These are phyloP conservation scores for Eurotiales sp. DNA, from an alignment of 2,329 filamentous ascomycete species.

Conservation along the genomic window DNA sequence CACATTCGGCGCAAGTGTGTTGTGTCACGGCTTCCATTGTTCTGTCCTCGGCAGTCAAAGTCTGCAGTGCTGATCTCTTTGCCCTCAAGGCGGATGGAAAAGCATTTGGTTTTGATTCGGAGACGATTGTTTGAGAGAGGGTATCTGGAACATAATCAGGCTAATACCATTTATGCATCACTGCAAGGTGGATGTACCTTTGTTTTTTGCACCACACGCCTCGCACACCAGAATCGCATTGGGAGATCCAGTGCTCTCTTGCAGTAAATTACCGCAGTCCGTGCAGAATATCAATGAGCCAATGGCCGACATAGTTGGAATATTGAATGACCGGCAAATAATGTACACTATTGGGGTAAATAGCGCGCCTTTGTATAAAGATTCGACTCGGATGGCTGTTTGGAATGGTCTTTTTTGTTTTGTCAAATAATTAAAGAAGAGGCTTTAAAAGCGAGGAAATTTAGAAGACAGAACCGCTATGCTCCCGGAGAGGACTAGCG, in stretches of 20 bases:
- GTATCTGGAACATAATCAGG: constrained; percentile 53
- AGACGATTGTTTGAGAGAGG: constrained; percentile 70
- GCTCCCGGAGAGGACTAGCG: constrained; percentile 2
- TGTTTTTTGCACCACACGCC: constrained; percentile 79
- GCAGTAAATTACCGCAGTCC: constrained; percentile 86
- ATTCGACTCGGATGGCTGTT: neutral
- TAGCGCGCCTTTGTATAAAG: too few species aligned
- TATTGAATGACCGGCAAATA: too few species aligned
- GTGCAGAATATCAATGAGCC: constrained; percentile 90
- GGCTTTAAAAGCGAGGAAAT: neutral
- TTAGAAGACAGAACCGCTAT: constrained; percentile 4
- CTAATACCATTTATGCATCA: neutral
- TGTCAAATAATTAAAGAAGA: neutral
- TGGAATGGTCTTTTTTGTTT: neutral
- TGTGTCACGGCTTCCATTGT: constrained; percentile 67
- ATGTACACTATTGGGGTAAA: too few species aligned
- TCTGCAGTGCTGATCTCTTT: constrained; percentile 82
- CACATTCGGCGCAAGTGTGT: constrained; percentile 76
- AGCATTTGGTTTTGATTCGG: constrained; percentile 79
- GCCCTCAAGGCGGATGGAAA: constrained; percentile 88
- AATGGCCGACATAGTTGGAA: constrained; percentile 69
- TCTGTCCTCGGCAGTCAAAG: constrained; percentile 71
- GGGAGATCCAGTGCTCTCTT: constrained; percentile 70
- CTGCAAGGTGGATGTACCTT: constrained; percentile 52
- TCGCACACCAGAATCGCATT: constrained; percentile 77